Base-by-base conservation (phyloP, 1,139 yeast genomes). In the Suhomyces panamericanus region DNA sequence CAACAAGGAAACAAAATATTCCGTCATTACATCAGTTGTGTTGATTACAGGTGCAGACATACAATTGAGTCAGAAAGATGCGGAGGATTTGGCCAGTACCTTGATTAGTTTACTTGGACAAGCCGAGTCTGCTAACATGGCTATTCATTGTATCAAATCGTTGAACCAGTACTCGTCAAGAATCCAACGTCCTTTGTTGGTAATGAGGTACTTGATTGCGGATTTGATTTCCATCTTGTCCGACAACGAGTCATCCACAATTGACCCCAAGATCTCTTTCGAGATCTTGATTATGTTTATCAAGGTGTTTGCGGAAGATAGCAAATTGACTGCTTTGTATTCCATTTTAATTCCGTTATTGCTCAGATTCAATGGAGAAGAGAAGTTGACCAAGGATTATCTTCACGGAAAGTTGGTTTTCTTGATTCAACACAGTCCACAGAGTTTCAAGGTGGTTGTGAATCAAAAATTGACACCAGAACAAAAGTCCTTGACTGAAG, bases 21-120 rank as follows among this genome's bases (percentile, higher is more conserved):
- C 81, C 5, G 64, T 84, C 6, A 63, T 86, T 29, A 79, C 88
- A 0, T 62, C 76, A n/a, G 75, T 83, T 57, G 77, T 87, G 2
- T 66, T 87, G 14, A 61, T 83, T 13, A 81, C 88, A 6, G 69
- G 79, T 5, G 78, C 86, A 7, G 68, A 71, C 14, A 64, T 75
- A 2, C 54, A 62, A 2, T 59, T 84, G 33, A 54, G 58, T 20
- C 63, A 69, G 1, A 66, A 68, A 5, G 73, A 72, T n/a, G 61
- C 70, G 0, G 45, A 47, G 3, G 46, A 46, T 14, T 49, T 73
- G 29, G 57, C 73, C 55, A 43, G 51, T 7, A 64, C 69, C 3
- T 67, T 75, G 38, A 56, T 83, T 6, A 52, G 51, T 48, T 71
- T 54, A 61, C 58, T 58, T 59, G 68, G 46, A 39, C 70, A 42